phyloP scores from a whole-genome alignment of 495 filamentous ascomycete genomes.

The Hapsidospora chrysogenum region DNA sequence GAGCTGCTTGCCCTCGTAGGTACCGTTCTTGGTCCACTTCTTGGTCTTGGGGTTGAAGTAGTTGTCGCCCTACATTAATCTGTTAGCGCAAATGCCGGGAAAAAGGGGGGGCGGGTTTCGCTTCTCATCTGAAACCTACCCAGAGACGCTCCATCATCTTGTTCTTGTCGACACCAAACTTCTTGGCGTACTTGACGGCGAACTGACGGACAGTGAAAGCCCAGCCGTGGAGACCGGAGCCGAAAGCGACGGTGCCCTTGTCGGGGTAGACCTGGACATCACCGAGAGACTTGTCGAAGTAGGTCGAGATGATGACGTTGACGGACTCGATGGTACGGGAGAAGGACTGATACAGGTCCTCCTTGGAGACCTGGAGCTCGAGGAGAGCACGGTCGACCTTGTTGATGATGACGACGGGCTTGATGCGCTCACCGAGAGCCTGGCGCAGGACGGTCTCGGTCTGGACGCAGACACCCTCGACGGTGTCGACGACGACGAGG shows the following conservation, averaged over 20 bases:
- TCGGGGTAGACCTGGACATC: conserved; percentile 97
- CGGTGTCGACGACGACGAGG: conserved; percentile 97
- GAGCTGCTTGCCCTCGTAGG: conserved; percentile 66
- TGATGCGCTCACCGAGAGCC: conserved; percentile 99
- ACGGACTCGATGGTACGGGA: conserved; percentile 98
- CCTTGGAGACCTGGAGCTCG: conserved; percentile 94
- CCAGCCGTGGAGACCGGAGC: conserved; percentile 99
- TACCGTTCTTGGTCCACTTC: conserved; percentile 89
- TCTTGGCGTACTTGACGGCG: conserved; percentile 92
- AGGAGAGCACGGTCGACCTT: conserved; percentile 99
- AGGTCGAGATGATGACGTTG: conserved; percentile 98
- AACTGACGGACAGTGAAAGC: conserved; percentile 99
- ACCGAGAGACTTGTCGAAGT: conserved; percentile 92
- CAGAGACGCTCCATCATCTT: conserved; percentile 99
- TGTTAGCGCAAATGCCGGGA: too few species aligned
- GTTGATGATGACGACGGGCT: conserved; percentile 98
- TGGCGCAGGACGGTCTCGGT: conserved; percentile 99
- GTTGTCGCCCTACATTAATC: conserved; percentile 64
- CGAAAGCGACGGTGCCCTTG: conserved; percentile 93
- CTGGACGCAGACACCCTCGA: conserved; percentile 99
- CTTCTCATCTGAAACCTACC: conserved; percentile 35
- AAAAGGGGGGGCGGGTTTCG: too few species aligned
- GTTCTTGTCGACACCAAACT: conserved; percentile 96
- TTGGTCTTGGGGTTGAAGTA: conserved; percentile 99
- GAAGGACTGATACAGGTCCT: conserved; percentile 99